Base-by-base conservation (phyloP, 768 basidiomycete genomes). In the Cyclocybe aegerita region DNA sequence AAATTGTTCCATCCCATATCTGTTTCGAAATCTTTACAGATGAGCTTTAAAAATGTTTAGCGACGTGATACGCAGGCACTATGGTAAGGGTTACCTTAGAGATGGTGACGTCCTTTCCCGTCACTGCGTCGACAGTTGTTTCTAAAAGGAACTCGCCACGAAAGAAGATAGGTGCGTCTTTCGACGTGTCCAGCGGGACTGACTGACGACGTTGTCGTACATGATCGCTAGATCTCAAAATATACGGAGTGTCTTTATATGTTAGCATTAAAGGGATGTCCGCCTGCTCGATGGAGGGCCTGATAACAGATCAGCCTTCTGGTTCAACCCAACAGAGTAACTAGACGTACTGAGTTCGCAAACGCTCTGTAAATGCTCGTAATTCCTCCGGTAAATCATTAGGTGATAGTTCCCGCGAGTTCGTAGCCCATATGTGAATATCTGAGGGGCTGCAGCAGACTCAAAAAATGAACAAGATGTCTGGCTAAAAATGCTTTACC, bases 51-150 rank as follows among this genome's bases (percentile, higher is more conserved):
- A 14, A 43, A 52, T 29, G 10, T 37, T 49, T 0, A 40, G 40
- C 29, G 41, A 37, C 57, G 55, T 38, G 17, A 43, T 49, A 39
- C 17, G 15, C 31, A 16, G 11, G 32, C 12, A 33, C 35, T n/a
- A 23, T 30, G 15, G 41, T 12, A 12, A 9, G 34, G 15, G 14
- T 48, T 61, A 87, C 88, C 75, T 82, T 70, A 64, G 83, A 87
- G 11, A 69, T 58, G 11, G 75, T 72, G 14, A 66, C n/a, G 34
- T 40, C 36, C 42, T 51, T 17, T 11, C 53, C 51, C 43, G 48
- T 56, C 44, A 54, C 60, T 30, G 48, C 43, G 42, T 63, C 48
- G 12, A 52, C 23, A n/a, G 48, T 44, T 3, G 56, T 52, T 36
- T 63, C 61, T 4, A 43, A 36, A 29, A 60, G 30, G 23, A 23